phyloP scores from a whole-genome alignment of 148 eudicot genomes.

The Amaranthus cruentus region DNA sequence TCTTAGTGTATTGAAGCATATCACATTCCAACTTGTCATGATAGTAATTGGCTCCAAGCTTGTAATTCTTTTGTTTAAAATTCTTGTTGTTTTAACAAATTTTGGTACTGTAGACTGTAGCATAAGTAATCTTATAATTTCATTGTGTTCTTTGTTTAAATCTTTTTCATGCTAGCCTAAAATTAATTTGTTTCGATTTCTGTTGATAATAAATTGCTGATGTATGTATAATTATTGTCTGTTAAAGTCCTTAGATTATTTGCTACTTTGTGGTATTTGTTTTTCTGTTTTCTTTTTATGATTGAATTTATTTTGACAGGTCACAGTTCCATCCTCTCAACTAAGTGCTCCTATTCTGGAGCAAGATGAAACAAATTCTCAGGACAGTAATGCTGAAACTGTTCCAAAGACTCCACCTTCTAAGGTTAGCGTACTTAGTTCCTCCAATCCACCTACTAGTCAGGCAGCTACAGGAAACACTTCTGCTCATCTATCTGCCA shows the following conservation, averaged over 20 bases:
- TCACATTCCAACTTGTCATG: neutral
- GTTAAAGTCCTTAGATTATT: neutral
- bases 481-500: conserved; percentile 30
- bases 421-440: conserved; percentile 47
- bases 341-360: conserved; percentile 52
- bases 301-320: conserved; percentile 30
- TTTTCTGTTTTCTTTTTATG: conserved; percentile 2
- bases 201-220: neutral
- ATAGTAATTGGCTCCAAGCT: neutral
- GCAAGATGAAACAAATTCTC: conserved; percentile 62
- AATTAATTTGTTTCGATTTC: neutral
- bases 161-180: too few species aligned
- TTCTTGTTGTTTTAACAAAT: too few species aligned
- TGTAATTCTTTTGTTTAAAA: too few species aligned
- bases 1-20: neutral
- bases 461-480: conserved; percentile 34
- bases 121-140: too few species aligned
- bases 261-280: conserved; percentile 2
- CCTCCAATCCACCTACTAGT: conserved; percentile 51
- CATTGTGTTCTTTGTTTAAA: too few species aligned
- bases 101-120: too few species aligned
- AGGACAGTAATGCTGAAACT: conserved; percentile 53
- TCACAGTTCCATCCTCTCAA: conserved; percentile 42
- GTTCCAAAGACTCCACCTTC: conserved; percentile 73
- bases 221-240: too few species aligned